Conservation (phyloP, 495 filamentous ascomycete species). For the Hypoxylon fragiforme region DNA sequence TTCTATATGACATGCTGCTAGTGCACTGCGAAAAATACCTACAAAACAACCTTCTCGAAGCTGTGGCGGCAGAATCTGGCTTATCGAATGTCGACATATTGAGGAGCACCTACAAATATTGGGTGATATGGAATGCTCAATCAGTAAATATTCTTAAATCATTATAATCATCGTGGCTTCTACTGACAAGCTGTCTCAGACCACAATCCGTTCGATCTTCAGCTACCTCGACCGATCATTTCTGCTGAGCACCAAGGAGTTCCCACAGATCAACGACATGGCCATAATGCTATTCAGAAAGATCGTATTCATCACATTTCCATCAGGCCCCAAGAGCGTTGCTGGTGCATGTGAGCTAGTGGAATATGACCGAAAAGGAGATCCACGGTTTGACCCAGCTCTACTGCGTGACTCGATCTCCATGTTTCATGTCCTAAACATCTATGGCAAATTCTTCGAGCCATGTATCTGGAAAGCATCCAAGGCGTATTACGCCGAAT, state of each 20-base stretch:
- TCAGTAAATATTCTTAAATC: slow-evolving; percentile 52
- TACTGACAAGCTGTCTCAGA: slow-evolving; percentile 46
- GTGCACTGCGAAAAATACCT: slow-evolving; percentile 56
- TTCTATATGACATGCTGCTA: slow-evolving; percentile 64
- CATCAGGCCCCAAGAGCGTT: slow-evolving; percentile 57
- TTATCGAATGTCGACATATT: slow-evolving; percentile 65
- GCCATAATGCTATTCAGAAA: slow-evolving; percentile 59
- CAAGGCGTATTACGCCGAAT: slow-evolving; percentile 61
- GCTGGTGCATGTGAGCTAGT: slow-evolving; percentile 77
- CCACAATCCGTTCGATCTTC: slow-evolving; percentile 80
- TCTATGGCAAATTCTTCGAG: slow-evolving; percentile 81
- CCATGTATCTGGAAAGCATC: slow-evolving; percentile 70
- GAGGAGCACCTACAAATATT: slow-evolving; percentile 65
- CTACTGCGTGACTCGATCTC: slow-evolving; percentile 72
- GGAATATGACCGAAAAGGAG: slow-evolving; percentile 64
- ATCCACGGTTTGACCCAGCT: slow-evolving; percentile 51
- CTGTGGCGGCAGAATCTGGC: slow-evolving; percentile 53
- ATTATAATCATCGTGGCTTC: neutral
- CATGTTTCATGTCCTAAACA: slow-evolving; percentile 78
- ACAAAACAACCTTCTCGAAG: slow-evolving; percentile 55
- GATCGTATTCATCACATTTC: slow-evolving; percentile 53
- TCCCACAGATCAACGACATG: slow-evolving; percentile 59
- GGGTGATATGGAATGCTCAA: slow-evolving; percentile 79
- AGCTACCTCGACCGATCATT: slow-evolving; percentile 91
- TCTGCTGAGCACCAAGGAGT: slow-evolving; percentile 65